phyloP scores from a whole-genome alignment of 768 basidiomycete species.

The Chalciporus pseudorubinellus region DNA sequence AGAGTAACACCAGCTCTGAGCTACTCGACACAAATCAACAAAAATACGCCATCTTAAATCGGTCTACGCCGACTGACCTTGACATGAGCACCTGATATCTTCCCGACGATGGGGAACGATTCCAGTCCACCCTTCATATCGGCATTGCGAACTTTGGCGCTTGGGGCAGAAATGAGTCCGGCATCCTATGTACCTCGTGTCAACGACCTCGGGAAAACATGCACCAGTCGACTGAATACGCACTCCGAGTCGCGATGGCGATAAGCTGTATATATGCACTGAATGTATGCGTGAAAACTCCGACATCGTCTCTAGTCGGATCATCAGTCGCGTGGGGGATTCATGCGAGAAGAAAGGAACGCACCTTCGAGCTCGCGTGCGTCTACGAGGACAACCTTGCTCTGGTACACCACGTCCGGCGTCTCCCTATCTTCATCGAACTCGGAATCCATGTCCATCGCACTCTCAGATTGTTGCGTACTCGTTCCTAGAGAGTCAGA shows the following conservation, averaged over 20 bases:
- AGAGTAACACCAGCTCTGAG: constrained; percentile 6
- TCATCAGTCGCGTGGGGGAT: too few relatives aligned
- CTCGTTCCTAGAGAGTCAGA: neutral
- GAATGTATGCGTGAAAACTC: constrained; percentile 53
- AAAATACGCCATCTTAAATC: neutral
- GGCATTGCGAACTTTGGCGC: constrained; percentile 28
- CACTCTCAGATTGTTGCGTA: constrained; percentile 8
- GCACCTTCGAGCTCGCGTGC: constrained; percentile 66
- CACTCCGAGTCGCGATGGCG: constrained; percentile 59
- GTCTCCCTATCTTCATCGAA: constrained; percentile 40
- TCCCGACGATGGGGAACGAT: constrained; percentile 34
- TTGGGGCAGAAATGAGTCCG: constrained; percentile 39
- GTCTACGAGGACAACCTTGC: constrained; percentile 55
- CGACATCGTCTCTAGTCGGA: constrained; percentile 45
- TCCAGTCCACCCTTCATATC: constrained; percentile 30
- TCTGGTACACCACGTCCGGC: constrained; percentile 44
- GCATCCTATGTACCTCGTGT: constrained; percentile 37
- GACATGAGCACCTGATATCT: constrained; percentile 44
- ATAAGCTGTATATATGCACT: constrained; percentile 69
- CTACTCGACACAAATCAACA: constrained; percentile 5
- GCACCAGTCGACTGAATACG: neutral
- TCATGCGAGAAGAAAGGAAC: constrained; percentile 12
- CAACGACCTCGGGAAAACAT: too few relatives aligned
- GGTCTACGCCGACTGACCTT: constrained; percentile 35
- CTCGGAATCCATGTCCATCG: constrained; percentile 34